Percentiles rank a stretch among this genome's conserved stretches.
Conservation (phyloP, 31 red algal genomes). For the Endocladia muricata region DNA sequence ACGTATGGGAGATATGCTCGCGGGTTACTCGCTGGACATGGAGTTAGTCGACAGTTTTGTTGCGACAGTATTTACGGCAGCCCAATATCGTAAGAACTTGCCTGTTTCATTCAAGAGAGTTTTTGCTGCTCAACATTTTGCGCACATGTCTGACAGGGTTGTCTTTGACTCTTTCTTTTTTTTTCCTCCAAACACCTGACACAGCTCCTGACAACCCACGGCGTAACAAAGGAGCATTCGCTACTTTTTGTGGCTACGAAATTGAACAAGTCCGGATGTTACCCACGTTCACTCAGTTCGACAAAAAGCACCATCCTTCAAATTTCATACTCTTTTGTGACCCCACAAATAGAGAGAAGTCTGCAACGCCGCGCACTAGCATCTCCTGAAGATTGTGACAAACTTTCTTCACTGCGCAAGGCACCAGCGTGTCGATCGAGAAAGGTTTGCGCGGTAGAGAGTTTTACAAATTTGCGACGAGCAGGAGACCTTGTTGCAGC, state of each 20-base stretch:
- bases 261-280: slow-evolving; percentile 20
- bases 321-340: slow-evolving; percentile 30
- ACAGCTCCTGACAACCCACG: slow-evolving; percentile 38
- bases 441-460: no score
- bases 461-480: no score
- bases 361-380: slow-evolving; percentile 44
- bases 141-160: not conserved
- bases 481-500: no score
- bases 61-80: slow-evolving; percentile 78
- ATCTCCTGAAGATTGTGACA: slow-evolving; percentile 5
- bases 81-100: slow-evolving; percentile 67
- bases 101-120: not conserved
- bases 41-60: slow-evolving; percentile 51
- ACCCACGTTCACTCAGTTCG: slow-evolving; percentile 41
- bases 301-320: slow-evolving; percentile 11
- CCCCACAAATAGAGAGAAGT: slow-evolving; percentile 15
- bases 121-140: not conserved
- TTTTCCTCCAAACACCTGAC: not conserved
- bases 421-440: no score
- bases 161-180: not conserved
- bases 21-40: slow-evolving; percentile 74
- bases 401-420: no score
- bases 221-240: slow-evolving; percentile 53
- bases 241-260: slow-evolving; percentile 46
- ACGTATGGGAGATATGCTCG: slow-evolving; percentile 58